These are phyloP conservation scores for Xylariomycetidae sp. DNA, from an alignment of 2,329 filamentous ascomycete genomes.

Conservation along the genomic window DNA sequence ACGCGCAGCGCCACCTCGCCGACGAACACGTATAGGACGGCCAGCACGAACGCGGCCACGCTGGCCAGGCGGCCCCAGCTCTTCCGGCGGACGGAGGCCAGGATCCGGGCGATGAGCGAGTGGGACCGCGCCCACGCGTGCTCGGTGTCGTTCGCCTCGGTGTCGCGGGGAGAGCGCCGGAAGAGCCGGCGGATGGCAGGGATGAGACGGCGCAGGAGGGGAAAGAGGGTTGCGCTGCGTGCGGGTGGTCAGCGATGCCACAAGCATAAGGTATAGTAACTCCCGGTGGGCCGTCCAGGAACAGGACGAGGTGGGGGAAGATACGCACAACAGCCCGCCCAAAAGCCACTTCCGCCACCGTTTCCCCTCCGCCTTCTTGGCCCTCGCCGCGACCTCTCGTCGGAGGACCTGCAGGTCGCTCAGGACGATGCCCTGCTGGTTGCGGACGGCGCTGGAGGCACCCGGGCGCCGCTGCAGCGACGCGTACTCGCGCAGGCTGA, in stretches of 20 bases:
- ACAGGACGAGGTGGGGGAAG: neutral
- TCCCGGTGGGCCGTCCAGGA: too few species aligned
- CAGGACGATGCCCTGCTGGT: conserved; percentile 36
- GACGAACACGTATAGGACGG: conserved; percentile 52
- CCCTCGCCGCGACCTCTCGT: conserved; percentile 36
- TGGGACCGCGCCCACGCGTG: conserved; percentile 49
- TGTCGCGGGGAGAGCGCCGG: conserved; percentile 35
- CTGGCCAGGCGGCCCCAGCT: conserved; percentile 41
- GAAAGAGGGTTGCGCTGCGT: conserved; percentile 40
- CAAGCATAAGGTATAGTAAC: too few species aligned
- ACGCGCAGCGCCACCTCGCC: conserved; percentile 53
- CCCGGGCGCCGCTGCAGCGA: conserved; percentile 28
- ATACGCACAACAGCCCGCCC: conserved; percentile 40
- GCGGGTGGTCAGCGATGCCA: neutral
- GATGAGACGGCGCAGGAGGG: conserved; percentile 26
- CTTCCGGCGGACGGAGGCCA: conserved; percentile 36
- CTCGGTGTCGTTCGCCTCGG: conserved; percentile 47
- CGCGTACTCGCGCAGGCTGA: conserved; percentile 29
- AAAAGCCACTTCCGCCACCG: conserved; percentile 49
- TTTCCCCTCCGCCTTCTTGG: conserved; percentile 38
- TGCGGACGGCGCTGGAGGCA: conserved; percentile 37
- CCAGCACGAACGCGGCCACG: conserved; percentile 49
- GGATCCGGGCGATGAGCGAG: conserved; percentile 44
- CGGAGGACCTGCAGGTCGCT: conserved; percentile 39
- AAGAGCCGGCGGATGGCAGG: conserved; percentile 47